phyloP scores from a whole-genome alignment of 495 filamentous ascomycete genomes.

The Trichoderma asperelloides region DNA sequence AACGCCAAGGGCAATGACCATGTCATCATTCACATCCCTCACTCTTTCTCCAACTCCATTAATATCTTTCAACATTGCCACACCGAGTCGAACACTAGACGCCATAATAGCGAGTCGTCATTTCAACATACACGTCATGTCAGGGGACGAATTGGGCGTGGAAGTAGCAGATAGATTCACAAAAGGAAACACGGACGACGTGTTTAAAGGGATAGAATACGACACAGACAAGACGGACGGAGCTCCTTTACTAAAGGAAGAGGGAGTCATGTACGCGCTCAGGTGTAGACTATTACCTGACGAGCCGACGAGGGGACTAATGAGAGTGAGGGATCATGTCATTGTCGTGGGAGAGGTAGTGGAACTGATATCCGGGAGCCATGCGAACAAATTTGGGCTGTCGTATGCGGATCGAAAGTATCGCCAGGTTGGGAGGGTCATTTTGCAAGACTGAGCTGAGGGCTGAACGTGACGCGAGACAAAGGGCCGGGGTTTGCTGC shows the following conservation, averaged over 20 bases:
- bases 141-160: constrained; percentile 30
- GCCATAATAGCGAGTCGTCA: constrained; percentile 39
- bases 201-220: constrained; percentile 22
- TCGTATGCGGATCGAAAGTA: constrained; percentile 36
- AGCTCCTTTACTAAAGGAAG: constrained; percentile 24
- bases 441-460: neutral
- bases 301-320: constrained; percentile 22
- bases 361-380: constrained; percentile 23
- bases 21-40: constrained; percentile 77
- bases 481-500: neutral
- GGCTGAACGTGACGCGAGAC: neutral
- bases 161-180: constrained; percentile 36
- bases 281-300: constrained; percentile 29
- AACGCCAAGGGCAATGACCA: constrained; percentile 54
- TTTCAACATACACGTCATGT: constrained; percentile 44
- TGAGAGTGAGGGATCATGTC: constrained; percentile 44
- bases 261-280: constrained; percentile 34
- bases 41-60: constrained; percentile 56
- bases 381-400: constrained; percentile 24
- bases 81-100: constrained; percentile 61
- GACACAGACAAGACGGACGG: constrained; percentile 9
- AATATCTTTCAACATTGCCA: constrained; percentile 70
- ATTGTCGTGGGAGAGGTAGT: constrained; percentile 47
- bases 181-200: constrained; percentile 23
- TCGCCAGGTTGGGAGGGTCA: constrained; percentile 24